These are phyloP conservation scores for Mentha longifolia DNA, from an alignment of 257 asterid genomes.

Conservation along the genomic window DNA sequence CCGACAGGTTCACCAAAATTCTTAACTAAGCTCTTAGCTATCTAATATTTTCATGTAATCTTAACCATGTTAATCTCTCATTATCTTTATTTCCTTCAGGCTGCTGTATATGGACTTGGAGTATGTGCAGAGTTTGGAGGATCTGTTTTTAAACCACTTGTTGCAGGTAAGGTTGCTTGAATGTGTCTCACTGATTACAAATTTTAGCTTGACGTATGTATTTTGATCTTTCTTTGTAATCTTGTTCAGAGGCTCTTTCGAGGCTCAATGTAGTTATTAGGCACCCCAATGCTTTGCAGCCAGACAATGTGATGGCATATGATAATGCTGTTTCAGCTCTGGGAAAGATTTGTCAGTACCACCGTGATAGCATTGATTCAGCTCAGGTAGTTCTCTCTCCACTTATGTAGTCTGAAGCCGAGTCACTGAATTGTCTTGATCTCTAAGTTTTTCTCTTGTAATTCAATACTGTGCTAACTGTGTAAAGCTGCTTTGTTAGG, in stretches of 20 bases:
- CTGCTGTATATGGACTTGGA: conserved; percentile 91
- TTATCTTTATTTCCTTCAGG: conserved; percentile 49
- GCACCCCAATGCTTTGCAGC: conserved; percentile 70
- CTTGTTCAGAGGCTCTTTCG: conserved; percentile 77
- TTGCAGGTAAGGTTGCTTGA: conserved; percentile 62
- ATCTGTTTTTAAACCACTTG: conserved; percentile 71
- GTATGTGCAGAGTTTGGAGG: conserved; percentile 90
- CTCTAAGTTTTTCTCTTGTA: neutral
- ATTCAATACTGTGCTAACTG: conserved; percentile 24
- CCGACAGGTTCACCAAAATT: conserved; percentile 66
- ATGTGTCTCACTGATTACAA: conserved; percentile 9
- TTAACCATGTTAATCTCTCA: conserved; percentile 22
- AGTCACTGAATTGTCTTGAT: neutral
- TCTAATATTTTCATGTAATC: conserved; percentile 13
- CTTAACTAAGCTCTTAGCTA: conserved; percentile 14
- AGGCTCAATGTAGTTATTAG: conserved; percentile 77
- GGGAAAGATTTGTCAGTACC: conserved; percentile 92
- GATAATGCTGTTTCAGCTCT: conserved; percentile 98
- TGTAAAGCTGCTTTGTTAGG: conserved; percentile 49
- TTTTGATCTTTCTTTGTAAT: conserved; percentile 34
- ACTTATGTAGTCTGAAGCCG: neutral
- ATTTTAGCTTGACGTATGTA: conserved; percentile 17
- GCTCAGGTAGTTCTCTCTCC: conserved; percentile 59
- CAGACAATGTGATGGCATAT: conserved; percentile 89
- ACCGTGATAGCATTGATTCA: conserved; percentile 90